Percentiles rank a stretch among this genome's conserved stretches.
phyloP scores from a whole-genome alignment of 441 rosid species.

The Syzygium malaccense region DNA sequence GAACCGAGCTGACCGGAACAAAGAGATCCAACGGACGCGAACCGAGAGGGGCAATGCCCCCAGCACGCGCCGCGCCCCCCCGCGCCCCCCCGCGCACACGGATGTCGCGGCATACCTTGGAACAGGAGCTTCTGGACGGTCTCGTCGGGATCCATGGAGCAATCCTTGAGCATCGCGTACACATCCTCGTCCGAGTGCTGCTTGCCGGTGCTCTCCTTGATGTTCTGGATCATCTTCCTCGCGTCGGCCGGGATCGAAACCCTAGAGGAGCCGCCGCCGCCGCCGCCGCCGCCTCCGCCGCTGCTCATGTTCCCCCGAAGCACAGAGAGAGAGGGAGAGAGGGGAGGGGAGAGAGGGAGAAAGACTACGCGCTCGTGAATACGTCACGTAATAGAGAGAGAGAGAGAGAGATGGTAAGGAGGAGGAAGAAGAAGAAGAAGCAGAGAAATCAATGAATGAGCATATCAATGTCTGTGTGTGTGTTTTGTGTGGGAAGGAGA shows the following conservation, averaged over 20 bases:
- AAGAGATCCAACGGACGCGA: background rate
- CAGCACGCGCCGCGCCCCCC: background rate
- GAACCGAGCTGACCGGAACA: background rate
- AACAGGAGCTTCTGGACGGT: constrained; percentile 66
- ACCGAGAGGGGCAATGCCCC: background rate
- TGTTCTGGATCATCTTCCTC: constrained; percentile 37
- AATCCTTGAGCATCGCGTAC: constrained; percentile 58
- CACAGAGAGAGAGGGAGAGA: background rate
- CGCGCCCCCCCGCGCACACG: background rate
- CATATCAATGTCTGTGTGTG: background rate
- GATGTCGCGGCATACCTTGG: constrained; percentile 34
- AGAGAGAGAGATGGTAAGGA: background rate
- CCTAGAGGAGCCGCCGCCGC: constrained; percentile 14
- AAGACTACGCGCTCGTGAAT: background rate
- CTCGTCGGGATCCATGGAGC: constrained; percentile 74
- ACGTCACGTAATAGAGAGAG: background rate
- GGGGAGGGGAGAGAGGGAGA: background rate
- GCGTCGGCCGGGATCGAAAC: constrained; percentile 42
- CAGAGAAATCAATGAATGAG: background rate
- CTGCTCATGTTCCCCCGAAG: constrained; percentile 15
- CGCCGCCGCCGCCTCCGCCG: constrained; percentile 21
- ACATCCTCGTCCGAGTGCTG: constrained; percentile 86
- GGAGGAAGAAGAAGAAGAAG: background rate
- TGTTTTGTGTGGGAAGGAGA: background rate
- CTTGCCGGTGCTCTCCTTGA: constrained; percentile 71